Base-by-base conservation (phyloP, 2,329 filamentous ascomycete genomes). In the Myriosclerotinia scirpicola region DNA sequence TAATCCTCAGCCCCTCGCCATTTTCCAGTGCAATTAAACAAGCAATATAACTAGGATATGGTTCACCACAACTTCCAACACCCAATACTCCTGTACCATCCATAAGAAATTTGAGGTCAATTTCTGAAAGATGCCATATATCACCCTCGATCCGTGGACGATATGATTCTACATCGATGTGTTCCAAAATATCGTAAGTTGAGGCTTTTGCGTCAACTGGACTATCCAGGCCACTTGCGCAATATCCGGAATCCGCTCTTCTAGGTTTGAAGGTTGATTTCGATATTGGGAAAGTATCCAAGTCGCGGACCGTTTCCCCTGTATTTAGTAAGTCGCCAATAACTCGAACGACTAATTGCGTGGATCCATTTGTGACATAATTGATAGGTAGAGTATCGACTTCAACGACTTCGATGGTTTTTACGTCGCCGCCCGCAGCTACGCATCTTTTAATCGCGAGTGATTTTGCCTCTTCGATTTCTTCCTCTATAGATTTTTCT, bases 81-180 rank as follows among this genome's bases (percentile, higher is more conserved):
- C 85, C 86, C 0, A 89, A 79, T 62, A 89, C 84, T 69, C 87
- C 87, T 72, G 85, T 86, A 1, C 86, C 86, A 9, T 80, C 83
- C 0, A 83, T 76, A 44, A 88, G 83, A 78, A 83, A 88, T 40
- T 78, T 75, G 5, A 88, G 77, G 72, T 88, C 86, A 0, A 82
- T 83, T 71, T 87, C 84, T 14, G 79, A 84, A 50, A 88, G 75
- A 66, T 81, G 81, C 86, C 86, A 88, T 20, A 81, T 73, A 12
- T 84, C 80, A n/a, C 81, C 77, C 48, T 76, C 77, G 1, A 85
- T 80, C 0, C 78, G 79, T 1, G 86, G 86, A 4, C 75, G 78
- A 64, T 76, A 76, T n/a, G 65, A 62, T 52, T 66, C 54, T 11
- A 75, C 58, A 61, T 76, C 69, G 14, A 73, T 38, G 26, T 71